phyloP scores from a whole-genome alignment of 306 rosid genomes.

The Medicago arabica region DNA sequence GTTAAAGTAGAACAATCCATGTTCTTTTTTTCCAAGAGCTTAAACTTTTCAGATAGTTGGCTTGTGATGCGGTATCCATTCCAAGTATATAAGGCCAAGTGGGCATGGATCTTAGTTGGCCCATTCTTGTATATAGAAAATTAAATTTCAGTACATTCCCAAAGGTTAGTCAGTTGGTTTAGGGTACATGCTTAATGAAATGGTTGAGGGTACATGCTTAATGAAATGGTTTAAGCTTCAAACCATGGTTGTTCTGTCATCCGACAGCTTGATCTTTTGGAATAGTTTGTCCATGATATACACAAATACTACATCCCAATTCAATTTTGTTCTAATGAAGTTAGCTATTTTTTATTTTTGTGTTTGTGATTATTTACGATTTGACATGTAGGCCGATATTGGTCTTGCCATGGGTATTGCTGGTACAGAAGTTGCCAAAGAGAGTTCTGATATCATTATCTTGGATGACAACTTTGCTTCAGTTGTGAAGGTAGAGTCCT shows the following conservation, averaged over 20 bases:
- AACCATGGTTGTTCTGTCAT: neutral
- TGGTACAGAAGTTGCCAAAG: slow-evolving; percentile 97
- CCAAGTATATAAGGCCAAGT: slow-evolving; percentile 1
- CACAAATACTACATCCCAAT: neutral
- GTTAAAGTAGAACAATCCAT: neutral
- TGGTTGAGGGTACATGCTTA: neutral
- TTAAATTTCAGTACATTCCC: neutral
- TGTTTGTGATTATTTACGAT: slow-evolving; percentile 33
- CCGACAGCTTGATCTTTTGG: neutral
- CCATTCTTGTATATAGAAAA: neutral
- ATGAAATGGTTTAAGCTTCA: slow-evolving; percentile 2
- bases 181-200: no score
- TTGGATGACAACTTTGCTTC: slow-evolving; percentile 94
- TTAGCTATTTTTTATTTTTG: slow-evolving; percentile 3
- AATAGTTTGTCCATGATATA: neutral
- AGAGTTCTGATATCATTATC: slow-evolving; percentile 91
- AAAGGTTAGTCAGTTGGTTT: neutral
- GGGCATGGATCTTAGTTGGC: slow-evolving; percentile 9
- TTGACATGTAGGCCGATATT: slow-evolving; percentile 74
- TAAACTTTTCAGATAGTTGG: neutral
- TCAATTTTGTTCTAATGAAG: neutral
- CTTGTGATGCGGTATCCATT: neutral
- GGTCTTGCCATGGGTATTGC: slow-evolving; percentile 95
- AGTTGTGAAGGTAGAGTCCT: slow-evolving; percentile 72
- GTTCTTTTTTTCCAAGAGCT: neutral